Conservation (phyloP, 805 yeast genomes). For the Saccharomycopsis oosterbeekiorum region DNA sequence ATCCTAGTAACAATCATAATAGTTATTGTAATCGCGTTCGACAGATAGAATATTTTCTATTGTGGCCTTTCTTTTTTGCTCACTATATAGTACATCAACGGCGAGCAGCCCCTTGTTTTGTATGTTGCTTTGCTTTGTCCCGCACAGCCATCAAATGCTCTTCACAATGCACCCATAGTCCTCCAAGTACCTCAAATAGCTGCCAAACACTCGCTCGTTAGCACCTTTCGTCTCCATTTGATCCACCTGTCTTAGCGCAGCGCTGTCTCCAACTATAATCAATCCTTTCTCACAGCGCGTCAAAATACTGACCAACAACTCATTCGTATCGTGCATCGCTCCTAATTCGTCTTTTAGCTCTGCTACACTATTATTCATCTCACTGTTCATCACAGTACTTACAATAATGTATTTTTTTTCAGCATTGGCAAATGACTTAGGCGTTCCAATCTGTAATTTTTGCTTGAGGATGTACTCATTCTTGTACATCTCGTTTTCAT, state of each 20-base stretch:
- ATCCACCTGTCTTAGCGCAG: constrained; percentile 5
- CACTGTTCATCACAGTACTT: constrained; percentile 30
- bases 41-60: no score
- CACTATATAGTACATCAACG: background rate
- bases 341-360: constrained; percentile 7
- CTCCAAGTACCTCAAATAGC: constrained; percentile 16
- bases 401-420: constrained; percentile 33
- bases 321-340: constrained; percentile 17
- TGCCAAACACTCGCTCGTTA: background rate
- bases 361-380: background rate
- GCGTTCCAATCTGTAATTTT: constrained; percentile 22
- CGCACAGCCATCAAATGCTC: background rate
- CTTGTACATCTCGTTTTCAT: constrained; percentile 25
- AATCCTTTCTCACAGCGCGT: constrained; percentile 36
- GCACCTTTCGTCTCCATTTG: constrained; percentile 7
- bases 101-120: no score
- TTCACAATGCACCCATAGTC: background rate
- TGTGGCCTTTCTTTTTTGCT: no score
- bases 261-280: constrained; percentile 36
- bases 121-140: no score
- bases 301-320: constrained; percentile 29
- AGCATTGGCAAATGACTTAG: constrained; percentile 39
- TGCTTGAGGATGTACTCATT: background rate
- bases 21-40: no score
- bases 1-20: no score